Evolutionary conservation across 2,329 filamentous ascomycete genomes (phyloP).

Genomic region (Neoscytalidium dimidiatum): DNA sequence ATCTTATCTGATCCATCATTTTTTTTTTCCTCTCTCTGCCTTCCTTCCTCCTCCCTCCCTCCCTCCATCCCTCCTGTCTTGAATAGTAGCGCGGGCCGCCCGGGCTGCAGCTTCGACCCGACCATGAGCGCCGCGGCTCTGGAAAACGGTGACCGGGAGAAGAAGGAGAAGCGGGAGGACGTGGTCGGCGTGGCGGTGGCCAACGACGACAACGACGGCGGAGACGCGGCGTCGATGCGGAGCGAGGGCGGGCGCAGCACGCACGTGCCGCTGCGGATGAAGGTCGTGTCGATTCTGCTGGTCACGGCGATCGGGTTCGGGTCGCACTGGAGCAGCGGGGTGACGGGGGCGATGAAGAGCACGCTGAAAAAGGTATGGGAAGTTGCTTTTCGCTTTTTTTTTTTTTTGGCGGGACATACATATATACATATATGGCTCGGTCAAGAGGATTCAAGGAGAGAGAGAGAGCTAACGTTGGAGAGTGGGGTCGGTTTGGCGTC

Average conservation of each 20-base stretch:
- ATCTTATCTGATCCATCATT: conserved; percentile 1
- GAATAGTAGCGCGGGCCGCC: no score
- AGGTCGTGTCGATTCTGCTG: conserved; percentile 46
- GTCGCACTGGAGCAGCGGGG: conserved; percentile 61
- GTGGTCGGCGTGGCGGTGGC: background rate
- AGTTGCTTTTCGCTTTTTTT: no score
- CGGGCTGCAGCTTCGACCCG: background rate
- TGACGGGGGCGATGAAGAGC: conserved; percentile 62
- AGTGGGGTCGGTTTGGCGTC: background rate
- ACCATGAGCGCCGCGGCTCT: background rate
- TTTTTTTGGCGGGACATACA: no score
- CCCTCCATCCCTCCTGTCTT: no score
- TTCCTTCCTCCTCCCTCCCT: no score
- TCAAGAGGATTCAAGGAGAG: no score
- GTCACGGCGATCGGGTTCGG: conserved; percentile 61
- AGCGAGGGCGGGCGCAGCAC: conserved; percentile 9
- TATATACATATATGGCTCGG: no score
- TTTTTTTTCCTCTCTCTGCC: background rate
- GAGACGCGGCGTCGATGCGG: background rate
- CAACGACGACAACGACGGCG: background rate
- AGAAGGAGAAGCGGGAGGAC: background rate
- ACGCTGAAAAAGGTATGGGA: conserved; percentile 57
- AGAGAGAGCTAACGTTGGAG: no score
- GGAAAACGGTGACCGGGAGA: background rate
- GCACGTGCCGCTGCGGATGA: conserved; percentile 3